A percentile compares a stretch with the other conserved stretches of the same genome.
Conservation (phyloP, 2,329 filamentous ascomycete genomes). For the Leptographium flavum region DNA sequence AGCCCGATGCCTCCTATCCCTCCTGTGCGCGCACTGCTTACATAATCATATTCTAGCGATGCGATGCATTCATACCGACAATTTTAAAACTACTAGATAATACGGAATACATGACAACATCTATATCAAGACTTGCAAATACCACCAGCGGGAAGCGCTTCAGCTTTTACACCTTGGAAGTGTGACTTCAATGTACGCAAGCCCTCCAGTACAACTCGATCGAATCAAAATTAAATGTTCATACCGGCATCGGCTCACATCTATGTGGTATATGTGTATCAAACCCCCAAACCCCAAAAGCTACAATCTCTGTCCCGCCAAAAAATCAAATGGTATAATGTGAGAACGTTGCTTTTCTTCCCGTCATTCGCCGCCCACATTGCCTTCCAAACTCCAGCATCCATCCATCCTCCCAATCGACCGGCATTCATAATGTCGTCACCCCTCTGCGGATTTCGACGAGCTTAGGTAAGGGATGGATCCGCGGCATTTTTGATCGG, state of each 20-base stretch:
- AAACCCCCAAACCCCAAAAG: neutral
- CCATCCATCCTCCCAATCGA: neutral
- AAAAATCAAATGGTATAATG: neutral
- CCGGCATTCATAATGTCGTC: conserved; percentile 1
- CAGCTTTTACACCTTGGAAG: no score
- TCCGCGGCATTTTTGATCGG: conserved; percentile 20
- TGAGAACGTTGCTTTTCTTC: neutral
- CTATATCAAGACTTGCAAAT: no score
- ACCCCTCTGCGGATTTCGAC: conserved; percentile 24
- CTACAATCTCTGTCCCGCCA: neutral
- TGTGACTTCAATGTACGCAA: no score
- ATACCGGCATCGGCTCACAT: neutral
- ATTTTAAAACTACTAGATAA: no score
- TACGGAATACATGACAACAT: no score
- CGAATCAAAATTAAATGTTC: neutral
- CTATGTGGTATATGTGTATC: conserved; percentile 2
- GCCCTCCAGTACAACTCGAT: no score
- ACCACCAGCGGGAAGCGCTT: no score
- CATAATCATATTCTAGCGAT: no score
- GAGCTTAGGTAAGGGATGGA: conserved; percentile 22
- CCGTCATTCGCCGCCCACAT: neutral
- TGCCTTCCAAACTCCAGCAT: neutral
- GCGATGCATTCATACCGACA: no score
- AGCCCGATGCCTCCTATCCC: no score
- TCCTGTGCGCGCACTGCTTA: no score